These are phyloP conservation scores for Aspergillus melleus DNA, from an alignment of 2,329 filamentous ascomycete species.

Conservation along the genomic window DNA sequence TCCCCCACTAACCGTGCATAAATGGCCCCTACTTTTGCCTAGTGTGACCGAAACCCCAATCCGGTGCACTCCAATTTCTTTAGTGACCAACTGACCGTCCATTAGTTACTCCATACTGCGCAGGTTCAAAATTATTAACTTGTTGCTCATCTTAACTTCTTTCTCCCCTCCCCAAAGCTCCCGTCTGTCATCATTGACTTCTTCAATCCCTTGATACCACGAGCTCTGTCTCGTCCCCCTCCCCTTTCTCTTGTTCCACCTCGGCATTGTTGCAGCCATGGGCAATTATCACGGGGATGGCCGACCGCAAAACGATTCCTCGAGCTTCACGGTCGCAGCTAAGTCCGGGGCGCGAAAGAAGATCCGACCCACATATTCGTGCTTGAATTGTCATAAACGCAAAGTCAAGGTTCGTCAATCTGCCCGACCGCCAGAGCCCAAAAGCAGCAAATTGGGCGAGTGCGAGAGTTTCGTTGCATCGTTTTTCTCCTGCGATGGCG, in stretches of 20 bases:
- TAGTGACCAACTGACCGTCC: not conserved
- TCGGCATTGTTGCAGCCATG: slow-evolving; percentile 5
- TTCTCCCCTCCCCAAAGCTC: not conserved
- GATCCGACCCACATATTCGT: slow-evolving; percentile 31
- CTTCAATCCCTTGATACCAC: not conserved
- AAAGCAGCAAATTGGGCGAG: not conserved
- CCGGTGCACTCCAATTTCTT: not conserved
- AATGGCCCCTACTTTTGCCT: not conserved
- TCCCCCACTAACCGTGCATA: slow-evolving; percentile 3
- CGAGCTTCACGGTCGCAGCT: not conserved
- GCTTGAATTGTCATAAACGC: slow-evolving; percentile 32
- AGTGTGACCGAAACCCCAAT: not conserved
- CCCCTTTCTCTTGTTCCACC: not conserved
- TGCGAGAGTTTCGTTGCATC: not conserved
- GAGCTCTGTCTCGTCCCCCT: not conserved
- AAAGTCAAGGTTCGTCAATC: slow-evolving; percentile 31
- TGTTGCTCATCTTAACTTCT: not conserved
- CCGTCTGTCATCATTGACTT: not conserved
- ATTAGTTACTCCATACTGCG: too few relatives aligned
- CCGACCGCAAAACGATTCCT: not conserved
- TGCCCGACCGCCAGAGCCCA: not conserved
- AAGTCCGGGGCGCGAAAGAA: slow-evolving; percentile 23
- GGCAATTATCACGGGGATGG: slow-evolving; percentile 1
- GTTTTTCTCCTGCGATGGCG: not conserved
- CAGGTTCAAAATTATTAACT: not conserved